Conservation (phyloP, 345 rosid genomes). For the Gossypium turneri region DNA sequence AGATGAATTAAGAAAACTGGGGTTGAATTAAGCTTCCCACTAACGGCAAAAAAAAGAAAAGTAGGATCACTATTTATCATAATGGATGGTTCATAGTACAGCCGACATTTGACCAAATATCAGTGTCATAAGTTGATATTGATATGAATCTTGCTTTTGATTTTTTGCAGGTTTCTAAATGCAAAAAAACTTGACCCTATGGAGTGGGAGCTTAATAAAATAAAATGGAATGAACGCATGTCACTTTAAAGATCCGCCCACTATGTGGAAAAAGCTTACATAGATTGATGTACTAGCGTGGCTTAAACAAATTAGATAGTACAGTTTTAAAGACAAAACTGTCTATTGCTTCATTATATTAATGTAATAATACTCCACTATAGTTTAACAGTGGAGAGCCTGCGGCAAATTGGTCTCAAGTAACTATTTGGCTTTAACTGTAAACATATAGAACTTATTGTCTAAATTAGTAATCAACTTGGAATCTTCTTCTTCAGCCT, state of each 20-base stretch:
- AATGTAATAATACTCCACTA: neutral
- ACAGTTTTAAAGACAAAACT: neutral
- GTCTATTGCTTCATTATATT: neutral
- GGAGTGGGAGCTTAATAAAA: neutral
- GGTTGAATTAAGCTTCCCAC: neutral
- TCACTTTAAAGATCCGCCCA: neutral
- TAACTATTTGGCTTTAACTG: neutral
- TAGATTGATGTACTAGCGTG: neutral
- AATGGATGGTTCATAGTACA: slow-evolving; percentile 11
- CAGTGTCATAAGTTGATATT: neutral
- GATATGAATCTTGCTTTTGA: slow-evolving; percentile 15
- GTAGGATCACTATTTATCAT: neutral
- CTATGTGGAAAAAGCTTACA: neutral
- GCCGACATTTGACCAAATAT: slow-evolving; percentile 16
- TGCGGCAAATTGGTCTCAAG: neutral
- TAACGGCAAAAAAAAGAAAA: neutral
- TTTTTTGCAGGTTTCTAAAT: neutral
- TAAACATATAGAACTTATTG: neutral
- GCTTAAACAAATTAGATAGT: neutral
- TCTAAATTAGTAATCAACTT: neutral
- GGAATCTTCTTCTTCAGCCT: neutral
- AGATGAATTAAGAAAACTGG: neutral
- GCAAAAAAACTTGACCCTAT: neutral
- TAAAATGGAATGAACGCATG: neutral
- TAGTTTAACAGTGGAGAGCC: neutral